Conservation (phyloP, 441 rosid genomes). For the Gossypium gossypioides region DNA sequence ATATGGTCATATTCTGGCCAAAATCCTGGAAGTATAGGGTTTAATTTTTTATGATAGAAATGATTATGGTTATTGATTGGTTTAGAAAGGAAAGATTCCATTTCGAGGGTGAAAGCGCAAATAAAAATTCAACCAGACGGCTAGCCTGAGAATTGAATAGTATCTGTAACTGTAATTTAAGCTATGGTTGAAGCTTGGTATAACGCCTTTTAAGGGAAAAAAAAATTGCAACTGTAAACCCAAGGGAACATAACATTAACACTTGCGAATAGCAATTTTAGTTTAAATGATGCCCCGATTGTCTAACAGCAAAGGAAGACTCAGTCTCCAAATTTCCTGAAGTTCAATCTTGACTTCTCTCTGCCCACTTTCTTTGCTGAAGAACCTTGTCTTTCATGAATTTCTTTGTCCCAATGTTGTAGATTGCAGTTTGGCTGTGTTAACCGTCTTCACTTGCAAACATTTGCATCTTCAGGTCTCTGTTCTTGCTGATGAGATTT, state of each 20-base stretch:
- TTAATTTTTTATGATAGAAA: background rate
- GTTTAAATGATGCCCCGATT: background rate
- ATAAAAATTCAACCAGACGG: too few species aligned
- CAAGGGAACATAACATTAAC: background rate
- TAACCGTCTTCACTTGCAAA: background rate
- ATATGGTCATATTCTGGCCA: background rate
- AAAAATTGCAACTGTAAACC: background rate
- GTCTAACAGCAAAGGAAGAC: background rate
- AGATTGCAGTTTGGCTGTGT: background rate
- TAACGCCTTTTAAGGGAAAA: too few species aligned
- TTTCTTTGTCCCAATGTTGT: background rate
- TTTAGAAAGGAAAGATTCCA: background rate
- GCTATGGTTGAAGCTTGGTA: background rate
- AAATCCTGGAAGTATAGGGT: background rate
- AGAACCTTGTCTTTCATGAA: background rate
- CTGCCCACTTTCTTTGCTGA: background rate
- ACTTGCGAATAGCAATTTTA: background rate
- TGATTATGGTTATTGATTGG: background rate
- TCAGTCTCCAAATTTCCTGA: background rate
- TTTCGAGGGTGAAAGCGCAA: background rate
- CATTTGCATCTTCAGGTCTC: slow-evolving; percentile 52
- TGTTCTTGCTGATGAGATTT: slow-evolving; percentile 84
- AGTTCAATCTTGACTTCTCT: background rate
- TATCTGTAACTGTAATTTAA: background rate
- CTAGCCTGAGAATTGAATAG: background rate